These are phyloP conservation scores for Trichoderma sp. DNA, from an alignment of 2,329 filamentous ascomycete species.

Conservation along the genomic window DNA sequence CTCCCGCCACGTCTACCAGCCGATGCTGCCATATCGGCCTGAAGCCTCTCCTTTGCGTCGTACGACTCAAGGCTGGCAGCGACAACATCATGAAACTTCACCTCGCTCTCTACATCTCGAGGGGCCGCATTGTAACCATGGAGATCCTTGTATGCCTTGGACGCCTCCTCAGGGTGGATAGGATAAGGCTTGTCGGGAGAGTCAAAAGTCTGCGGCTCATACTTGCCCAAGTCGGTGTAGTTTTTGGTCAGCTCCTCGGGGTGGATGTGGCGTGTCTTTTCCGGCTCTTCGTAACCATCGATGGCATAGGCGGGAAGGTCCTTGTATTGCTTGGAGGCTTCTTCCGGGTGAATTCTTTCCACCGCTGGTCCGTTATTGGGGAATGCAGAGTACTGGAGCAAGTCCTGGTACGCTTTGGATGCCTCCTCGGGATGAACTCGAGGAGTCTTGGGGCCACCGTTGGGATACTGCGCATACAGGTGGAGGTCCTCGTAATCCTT, in stretches of 20 bases:
- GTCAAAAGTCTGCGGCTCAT: slow-evolving; percentile 37
- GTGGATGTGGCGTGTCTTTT: slow-evolving; percentile 33
- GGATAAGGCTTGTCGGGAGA: slow-evolving; percentile 31
- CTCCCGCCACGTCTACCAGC: slow-evolving; percentile 25
- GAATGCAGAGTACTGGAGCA: slow-evolving; percentile 37
- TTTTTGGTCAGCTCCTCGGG: slow-evolving; percentile 42
- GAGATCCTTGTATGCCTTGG: slow-evolving; percentile 45
- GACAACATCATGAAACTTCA: slow-evolving; percentile 35
- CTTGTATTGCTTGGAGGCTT: slow-evolving; percentile 38
- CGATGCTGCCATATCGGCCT: slow-evolving; percentile 23
- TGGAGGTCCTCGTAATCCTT: slow-evolving; percentile 44
- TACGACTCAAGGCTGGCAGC: slow-evolving; percentile 41
- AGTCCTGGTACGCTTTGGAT: slow-evolving; percentile 41
- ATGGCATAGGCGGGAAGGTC: slow-evolving; percentile 37
- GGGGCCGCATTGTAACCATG: slow-evolving; percentile 41
- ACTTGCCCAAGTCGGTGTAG: slow-evolving; percentile 46
- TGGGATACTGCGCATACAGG: slow-evolving; percentile 38
- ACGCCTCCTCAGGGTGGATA: slow-evolving; percentile 37
- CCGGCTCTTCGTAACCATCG: slow-evolving; percentile 34
- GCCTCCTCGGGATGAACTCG: slow-evolving; percentile 38
- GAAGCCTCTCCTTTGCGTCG: slow-evolving; percentile 35
- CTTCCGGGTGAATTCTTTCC: slow-evolving; percentile 35
- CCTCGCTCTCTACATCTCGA: slow-evolving; percentile 39
- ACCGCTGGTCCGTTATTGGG: slow-evolving; percentile 29
- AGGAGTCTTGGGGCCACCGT: slow-evolving; percentile 28